phyloP scores from a whole-genome alignment of 2,329 filamentous ascomycete genomes.

The Lachnellula subtilissima region DNA sequence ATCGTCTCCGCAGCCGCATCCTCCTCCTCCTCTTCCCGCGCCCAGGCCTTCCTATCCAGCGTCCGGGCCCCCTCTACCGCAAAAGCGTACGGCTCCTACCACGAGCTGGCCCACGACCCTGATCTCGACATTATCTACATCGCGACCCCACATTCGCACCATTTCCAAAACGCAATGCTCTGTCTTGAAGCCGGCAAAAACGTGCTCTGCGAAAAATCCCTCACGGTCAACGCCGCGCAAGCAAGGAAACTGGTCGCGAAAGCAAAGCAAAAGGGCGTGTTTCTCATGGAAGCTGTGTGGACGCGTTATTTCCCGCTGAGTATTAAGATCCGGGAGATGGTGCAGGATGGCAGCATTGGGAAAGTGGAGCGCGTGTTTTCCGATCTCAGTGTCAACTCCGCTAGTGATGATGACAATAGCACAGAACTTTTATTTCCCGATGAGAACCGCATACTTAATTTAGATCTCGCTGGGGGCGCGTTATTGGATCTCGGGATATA shows the following conservation, averaged over 20 bases:
- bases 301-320: slow-evolving; percentile 66
- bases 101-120: slow-evolving; percentile 58
- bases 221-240: slow-evolving; percentile 65
- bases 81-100: slow-evolving; percentile 61
- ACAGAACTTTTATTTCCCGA: slow-evolving; percentile 29
- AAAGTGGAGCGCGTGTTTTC: slow-evolving; percentile 40
- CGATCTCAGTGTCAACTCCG: slow-evolving; percentile 40
- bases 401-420: slow-evolving; percentile 46
- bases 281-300: slow-evolving; percentile 66
- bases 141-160: slow-evolving; percentile 68
- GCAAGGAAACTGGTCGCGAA: slow-evolving; percentile 53
- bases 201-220: slow-evolving; percentile 67
- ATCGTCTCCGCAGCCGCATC: slow-evolving; percentile 60
- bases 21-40: slow-evolving; percentile 55
- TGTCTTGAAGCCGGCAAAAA: slow-evolving; percentile 62
- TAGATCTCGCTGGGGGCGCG: slow-evolving; percentile 61
- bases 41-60: slow-evolving; percentile 56
- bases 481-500: slow-evolving; percentile 68
- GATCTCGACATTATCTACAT: slow-evolving; percentile 66
- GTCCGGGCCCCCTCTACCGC: slow-evolving; percentile 51
- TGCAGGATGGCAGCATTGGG: slow-evolving; percentile 33
- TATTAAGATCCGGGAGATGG: slow-evolving; percentile 51
- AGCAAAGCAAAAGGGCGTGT: slow-evolving; percentile 55
- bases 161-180: slow-evolving; percentile 66
- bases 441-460: slow-evolving; percentile 62